Evolutionary conservation across 2,329 filamentous ascomycete genomes (phyloP), one percentile per base, ranked within the genome.

Genomic region (Penicillium sp.): DNA sequence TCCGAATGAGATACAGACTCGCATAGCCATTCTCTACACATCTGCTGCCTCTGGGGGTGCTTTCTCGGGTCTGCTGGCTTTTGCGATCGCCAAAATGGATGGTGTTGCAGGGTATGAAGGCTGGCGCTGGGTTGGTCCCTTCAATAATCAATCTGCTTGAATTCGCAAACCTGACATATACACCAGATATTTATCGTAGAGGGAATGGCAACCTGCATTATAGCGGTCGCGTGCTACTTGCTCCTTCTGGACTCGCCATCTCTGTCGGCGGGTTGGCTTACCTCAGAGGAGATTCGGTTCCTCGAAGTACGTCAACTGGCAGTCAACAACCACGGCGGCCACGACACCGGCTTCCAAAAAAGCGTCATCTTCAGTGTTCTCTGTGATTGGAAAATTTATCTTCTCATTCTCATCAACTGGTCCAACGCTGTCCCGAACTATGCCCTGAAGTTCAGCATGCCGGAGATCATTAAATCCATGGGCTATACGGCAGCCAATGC

Each of bases 1-100:
- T 72, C 83, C 90, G 30, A 84, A 82, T 26, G 91, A 94, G 70
- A 89, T 93, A 54, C 91, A 90, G 58, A 82, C 91, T 22, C 84
- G 91, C 33, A 85, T 88, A 52, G 89, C 90, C 25, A 85, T 91
- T 61, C 92, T 93, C 78, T 94, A 93, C 79, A 90, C 89, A 0
- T 89, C 90, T 0, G 90, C 90, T 1, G 89, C 91, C 1, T 77
- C 93, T 0, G 88, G 89, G 0, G 91, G 30, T 33, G 30, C 30
- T 8, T 33, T 33, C 30, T 33, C 30, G 7, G 30, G 30, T 6
- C 30, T 33, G 5, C 30, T 33, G 30, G 30, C 30, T 7, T 33
- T 33, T 8, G 30, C 30, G 30, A 33, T 33, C 7, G 30, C 30
- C 30, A 33, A 33, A 33, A 33, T 33, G 30, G 7, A 33, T 33